phyloP scores from a whole-genome alignment of 2,329 filamentous ascomycete species.

The Phoma herbarum region DNA sequence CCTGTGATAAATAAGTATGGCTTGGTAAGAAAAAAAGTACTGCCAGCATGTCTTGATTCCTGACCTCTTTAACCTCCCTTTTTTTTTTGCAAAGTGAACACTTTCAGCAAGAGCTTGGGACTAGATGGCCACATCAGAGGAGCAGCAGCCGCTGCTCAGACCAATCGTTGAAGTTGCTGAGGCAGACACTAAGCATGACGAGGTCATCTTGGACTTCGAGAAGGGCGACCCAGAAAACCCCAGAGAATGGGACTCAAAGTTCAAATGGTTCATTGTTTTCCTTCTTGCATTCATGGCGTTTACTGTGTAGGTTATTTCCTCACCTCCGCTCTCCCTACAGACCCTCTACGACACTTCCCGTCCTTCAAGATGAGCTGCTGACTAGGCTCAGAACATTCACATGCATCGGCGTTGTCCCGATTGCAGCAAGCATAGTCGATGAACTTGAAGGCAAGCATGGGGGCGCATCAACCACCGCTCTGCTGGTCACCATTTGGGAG shows the following conservation, averaged over 20 bases:
- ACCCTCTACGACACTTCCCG: background rate
- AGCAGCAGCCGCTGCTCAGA: constrained; percentile 44
- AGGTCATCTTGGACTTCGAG: constrained; percentile 42
- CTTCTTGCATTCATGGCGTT: constrained; percentile 48
- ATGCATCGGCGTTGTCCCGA: constrained; percentile 49
- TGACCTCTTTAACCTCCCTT: background rate
- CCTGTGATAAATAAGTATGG: constrained; percentile 18
- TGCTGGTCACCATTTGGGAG: constrained; percentile 50
- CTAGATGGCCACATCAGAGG: constrained; percentile 33
- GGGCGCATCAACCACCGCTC: constrained; percentile 37
- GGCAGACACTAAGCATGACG: constrained; percentile 28
- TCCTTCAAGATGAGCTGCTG: constrained; percentile 13
- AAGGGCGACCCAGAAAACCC: constrained; percentile 43
- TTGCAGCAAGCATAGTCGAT: constrained; percentile 43
- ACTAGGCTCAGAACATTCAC: constrained; percentile 46
- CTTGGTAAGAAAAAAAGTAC: constrained; percentile 22
- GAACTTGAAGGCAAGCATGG: constrained; percentile 41
- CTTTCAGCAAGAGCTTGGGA: constrained; percentile 5
- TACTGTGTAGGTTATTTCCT: constrained; percentile 39
- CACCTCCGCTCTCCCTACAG: background rate
- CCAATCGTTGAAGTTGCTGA: constrained; percentile 32
- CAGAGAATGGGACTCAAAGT: constrained; percentile 41
- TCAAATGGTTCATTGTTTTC: constrained; percentile 46
- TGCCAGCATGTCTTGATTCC: constrained; percentile 7
- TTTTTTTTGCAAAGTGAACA: constrained; percentile 1